Base-by-base conservation (phyloP, 2,329 filamentous ascomycete genomes). In the Diaporthe citri region DNA sequence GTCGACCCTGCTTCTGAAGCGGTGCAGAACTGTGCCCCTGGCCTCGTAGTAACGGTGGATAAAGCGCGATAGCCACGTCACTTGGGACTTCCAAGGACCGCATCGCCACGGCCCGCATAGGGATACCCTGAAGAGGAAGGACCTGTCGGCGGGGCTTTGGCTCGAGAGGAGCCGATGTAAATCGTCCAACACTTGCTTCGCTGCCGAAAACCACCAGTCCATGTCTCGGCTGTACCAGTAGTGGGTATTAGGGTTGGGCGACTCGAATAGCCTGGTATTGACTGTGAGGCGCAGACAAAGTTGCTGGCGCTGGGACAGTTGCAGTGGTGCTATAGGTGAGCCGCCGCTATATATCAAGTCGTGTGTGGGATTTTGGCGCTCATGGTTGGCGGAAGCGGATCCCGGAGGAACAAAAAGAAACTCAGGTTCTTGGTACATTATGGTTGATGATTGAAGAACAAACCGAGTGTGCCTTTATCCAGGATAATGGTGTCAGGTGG, bases 191-290 rank as follows among this genome's bases (percentile, higher is more conserved):
- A 70, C 66, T 31, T n/a, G 51, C 66, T n/a, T 70, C 20, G 51
- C 66, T 22, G 36, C 51, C 36, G 36, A 70, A 36, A 34, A 70
- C 51, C 51, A 70, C 66, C 66, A 57, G 13, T 22, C 36, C 66
- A 70, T 70, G 10, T 70, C 66, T 13, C 36, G 4, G 66, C 51
- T 56, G 39, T 20, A n/a, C 66, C 66, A 70, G 51, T 70, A 70
- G n/a, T 70, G 51, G 36, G 51, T 57, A 12, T n/a, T n/a, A 2
- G n/a, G 36, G 1, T 12, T 9, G n/a, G n/a, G 15, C 12, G 25
- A 31, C 25, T 10, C 8, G 28, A 36, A 20, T 1, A 71, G 56
- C 12, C 31, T 34, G 12, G 39, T 48, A 9, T n/a, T n/a, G 69
- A 36, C 28, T 59, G 69, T 59, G 39, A 36, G 31, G 20, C 22